Conservation (phyloP, 768 basidiomycete genomes). For the Mycena floridula region DNA sequence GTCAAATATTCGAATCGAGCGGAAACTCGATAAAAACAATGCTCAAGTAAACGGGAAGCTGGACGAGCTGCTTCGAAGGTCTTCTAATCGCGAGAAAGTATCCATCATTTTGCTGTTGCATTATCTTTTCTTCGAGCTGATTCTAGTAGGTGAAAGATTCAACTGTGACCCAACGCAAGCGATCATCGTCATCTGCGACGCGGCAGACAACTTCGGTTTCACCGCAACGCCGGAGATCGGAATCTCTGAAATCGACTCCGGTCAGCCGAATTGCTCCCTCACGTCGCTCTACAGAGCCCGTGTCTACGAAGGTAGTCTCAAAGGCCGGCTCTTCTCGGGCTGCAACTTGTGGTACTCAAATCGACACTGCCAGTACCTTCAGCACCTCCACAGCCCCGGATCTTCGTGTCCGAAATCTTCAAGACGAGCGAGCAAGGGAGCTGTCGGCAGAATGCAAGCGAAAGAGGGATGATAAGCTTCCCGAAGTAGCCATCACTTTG, state of each 20-base stretch:
- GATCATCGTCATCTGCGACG: too few relatives aligned
- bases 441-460: constrained; percentile 5
- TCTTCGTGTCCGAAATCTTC: background rate
- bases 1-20: constrained; percentile 4
- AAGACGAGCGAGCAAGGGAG: constrained; percentile 1
- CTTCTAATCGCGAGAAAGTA: background rate
- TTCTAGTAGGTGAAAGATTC: too few relatives aligned
- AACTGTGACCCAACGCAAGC: too few relatives aligned
- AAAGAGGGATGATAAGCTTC: constrained; percentile 2
- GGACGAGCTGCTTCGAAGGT: constrained; percentile 6
- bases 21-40: constrained; percentile 5
- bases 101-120: too few relatives aligned
- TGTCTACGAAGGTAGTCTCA: too few relatives aligned
- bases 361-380: too few relatives aligned
- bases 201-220: too few relatives aligned
- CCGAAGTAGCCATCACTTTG: constrained; percentile 2
- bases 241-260: background rate
- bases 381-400: background rate
- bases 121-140: too few relatives aligned
- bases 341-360: too few relatives aligned
- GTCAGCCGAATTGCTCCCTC: background rate
- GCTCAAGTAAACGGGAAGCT: constrained; percentile 7
- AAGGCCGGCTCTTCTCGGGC: too few relatives aligned
- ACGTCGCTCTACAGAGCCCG: background rate
- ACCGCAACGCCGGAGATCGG: background rate